Evolutionary conservation across 352 stramenopile species (phyloP), one percentile per base, ranked within the genome.

Genomic region (Phytophthora niederhauseri): DNA sequence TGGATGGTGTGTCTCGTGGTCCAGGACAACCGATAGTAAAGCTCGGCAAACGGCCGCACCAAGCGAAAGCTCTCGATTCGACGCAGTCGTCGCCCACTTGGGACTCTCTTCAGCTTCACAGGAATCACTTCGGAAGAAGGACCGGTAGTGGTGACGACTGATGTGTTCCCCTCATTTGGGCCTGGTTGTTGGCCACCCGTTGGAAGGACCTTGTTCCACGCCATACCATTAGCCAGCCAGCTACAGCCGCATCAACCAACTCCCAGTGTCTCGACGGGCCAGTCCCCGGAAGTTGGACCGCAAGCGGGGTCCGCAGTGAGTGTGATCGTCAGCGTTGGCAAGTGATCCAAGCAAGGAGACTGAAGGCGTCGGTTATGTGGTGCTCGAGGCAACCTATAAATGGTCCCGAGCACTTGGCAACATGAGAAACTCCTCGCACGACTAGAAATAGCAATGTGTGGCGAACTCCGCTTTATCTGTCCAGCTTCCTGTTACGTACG

Each of bases 1-100:
- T 15, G 31, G 17, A 71, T 8, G 0, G 64, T 51, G 2, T 61
- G 50, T 2, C 64, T 17, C 2, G 64, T 57, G 2, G 49, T 61
- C 64, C 64, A 66, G 1, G 57, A 43, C 14, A 66, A n/a, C 6
- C 20, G 57, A 34, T 28, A 41, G 26, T 63, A 68, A 4, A 43
- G 2, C 51, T 63, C 45, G 4, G 38, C 4, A 4, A 55, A 11
- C 3, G 38, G 41, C 28, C 36, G 57, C 28, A 64, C 8, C 12
- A 56, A 22, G 8, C 28, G 57, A 63, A 57, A 36, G 2, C 45
- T 45, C 20, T 28, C 4, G 22, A 56, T 11, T 36, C 57, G 57
- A 31, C 31, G 31, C 6, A 59, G 30, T 31, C 6, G 19, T 49
- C 31, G 52, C 1, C 52, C 28, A 19, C 26, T 15, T 19, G 15